Conservation (phyloP, 1,284 basidiomycete genomes). For the Xerocomus minutiporus region DNA sequence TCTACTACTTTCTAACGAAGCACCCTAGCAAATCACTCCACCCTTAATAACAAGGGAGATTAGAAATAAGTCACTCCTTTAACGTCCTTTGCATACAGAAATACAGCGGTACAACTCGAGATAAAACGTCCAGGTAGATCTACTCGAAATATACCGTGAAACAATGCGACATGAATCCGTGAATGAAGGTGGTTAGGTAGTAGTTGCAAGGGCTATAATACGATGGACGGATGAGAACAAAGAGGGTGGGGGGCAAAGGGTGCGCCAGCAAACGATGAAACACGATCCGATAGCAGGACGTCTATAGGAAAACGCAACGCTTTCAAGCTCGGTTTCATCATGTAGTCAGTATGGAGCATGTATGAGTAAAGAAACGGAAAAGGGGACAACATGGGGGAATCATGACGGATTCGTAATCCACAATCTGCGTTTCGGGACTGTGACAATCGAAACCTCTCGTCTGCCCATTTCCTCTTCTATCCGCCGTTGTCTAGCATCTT, state of each 20-base stretch:
- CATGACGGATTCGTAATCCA: constrained; percentile 63
- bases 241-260: background rate
- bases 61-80: constrained; percentile 36
- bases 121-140: constrained; percentile 33
- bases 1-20: constrained; percentile 2
- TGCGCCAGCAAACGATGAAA: constrained; percentile 13
- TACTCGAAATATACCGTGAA: constrained; percentile 36
- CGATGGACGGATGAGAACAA: constrained; percentile 15
- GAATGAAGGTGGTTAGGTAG: constrained; percentile 28
- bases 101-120: constrained; percentile 33
- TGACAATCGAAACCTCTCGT: constrained; percentile 75
- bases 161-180: constrained; percentile 34
- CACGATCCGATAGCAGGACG: constrained; percentile 16
- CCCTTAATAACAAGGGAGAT: constrained; percentile 1
- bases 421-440: constrained; percentile 68
- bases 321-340: constrained; percentile 12
- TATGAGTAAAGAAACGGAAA: constrained; percentile 6
- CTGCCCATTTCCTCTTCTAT: constrained; percentile 77
- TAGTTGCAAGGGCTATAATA: constrained; percentile 27
- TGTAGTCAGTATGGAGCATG: constrained; percentile 23
- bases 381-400: constrained; percentile 9
- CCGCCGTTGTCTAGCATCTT: constrained; percentile 61
- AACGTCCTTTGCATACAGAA: constrained; percentile 34
- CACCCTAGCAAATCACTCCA: background rate
- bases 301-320: constrained; percentile 7